phyloP scores from a whole-genome alignment of 208 protist species.

The Leishmania arabica region DNA sequence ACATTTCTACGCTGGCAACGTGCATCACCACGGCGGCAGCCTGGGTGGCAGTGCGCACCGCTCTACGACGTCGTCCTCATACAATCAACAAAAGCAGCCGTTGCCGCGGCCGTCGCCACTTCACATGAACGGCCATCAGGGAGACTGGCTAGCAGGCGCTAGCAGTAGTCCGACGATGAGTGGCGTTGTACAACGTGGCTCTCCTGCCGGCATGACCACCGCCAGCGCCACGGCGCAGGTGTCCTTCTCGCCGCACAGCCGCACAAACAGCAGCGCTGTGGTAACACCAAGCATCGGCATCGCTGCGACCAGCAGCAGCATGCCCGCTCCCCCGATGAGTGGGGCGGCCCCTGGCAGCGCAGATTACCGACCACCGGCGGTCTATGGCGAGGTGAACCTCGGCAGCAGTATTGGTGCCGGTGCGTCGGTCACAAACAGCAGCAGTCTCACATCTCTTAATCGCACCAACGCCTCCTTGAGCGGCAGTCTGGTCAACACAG shows the following conservation, averaged over 20 bases:
- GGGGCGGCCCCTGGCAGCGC: neutral
- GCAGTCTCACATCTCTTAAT: neutral
- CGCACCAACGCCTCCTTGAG: neutral
- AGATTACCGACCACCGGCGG: slow-evolving; percentile 21
- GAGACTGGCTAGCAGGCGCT: neutral
- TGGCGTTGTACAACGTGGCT: neutral
- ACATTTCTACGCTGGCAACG: slow-evolving; percentile 4
- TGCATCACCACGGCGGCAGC: neutral
- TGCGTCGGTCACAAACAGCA: neutral
- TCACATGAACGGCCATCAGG: neutral
- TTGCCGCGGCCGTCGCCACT: slow-evolving; percentile 6
- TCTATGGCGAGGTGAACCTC: slow-evolving; percentile 9
- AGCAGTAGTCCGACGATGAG: neutral
- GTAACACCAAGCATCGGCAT: too few relatives aligned
- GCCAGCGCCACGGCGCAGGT: neutral
- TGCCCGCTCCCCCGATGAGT: neutral
- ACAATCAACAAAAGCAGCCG: slow-evolving; percentile 2
- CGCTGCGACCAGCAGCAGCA: neutral
- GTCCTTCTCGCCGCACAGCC: slow-evolving; percentile 17
- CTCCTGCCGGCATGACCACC: neutral
- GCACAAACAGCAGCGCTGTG: slow-evolving; percentile 8
- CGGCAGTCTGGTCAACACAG: neutral
- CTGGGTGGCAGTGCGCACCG: neutral
- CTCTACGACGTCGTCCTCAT: neutral
- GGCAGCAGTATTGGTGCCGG: neutral